Conservation (phyloP, 371 early-diverging fungal genomes). For the Cokeromyces recurvatus region DNA sequence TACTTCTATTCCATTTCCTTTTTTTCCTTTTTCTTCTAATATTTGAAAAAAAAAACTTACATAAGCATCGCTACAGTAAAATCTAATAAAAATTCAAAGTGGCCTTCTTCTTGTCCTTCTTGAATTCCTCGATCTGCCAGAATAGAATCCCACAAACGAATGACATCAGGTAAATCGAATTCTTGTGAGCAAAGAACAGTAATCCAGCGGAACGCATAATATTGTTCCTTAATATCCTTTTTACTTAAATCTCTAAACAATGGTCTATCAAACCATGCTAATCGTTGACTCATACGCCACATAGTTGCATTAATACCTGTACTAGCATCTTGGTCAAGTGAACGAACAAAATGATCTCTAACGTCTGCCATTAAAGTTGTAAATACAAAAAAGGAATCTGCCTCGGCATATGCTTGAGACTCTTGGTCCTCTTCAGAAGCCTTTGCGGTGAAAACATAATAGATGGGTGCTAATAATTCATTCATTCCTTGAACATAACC, state of each 20-base stretch:
- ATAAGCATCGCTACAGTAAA: constrained; percentile 76
- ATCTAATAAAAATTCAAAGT: constrained; percentile 72
- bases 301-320: constrained; percentile 63
- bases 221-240: constrained; percentile 72
- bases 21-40: too few relatives aligned
- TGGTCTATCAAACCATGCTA: constrained; percentile 56
- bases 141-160: constrained; percentile 83
- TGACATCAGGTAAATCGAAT: constrained; percentile 77
- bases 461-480: constrained; percentile 80
- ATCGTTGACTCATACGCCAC: constrained; percentile 52
- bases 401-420: constrained; percentile 74
- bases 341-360: constrained; percentile 77
- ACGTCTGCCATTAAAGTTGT: constrained; percentile 69
- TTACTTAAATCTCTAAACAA: constrained; percentile 61
- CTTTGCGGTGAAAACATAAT: constrained; percentile 66
- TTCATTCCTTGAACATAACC: constrained; percentile 94
- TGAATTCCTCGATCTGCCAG: constrained; percentile 59
- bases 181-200: constrained; percentile 82
- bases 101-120: constrained; percentile 24
- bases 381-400: constrained; percentile 83
- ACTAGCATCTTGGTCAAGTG: constrained; percentile 55
- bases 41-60: constrained; percentile 33
- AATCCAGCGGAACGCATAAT: constrained; percentile 84
- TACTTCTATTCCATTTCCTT: too few relatives aligned
- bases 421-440: constrained; percentile 45